Percentiles rank a stretch among this genome's conserved stretches.
phyloP scores from a whole-genome alignment of 2,329 filamentous ascomycete genomes.

The Emergomyces orientalis region DNA sequence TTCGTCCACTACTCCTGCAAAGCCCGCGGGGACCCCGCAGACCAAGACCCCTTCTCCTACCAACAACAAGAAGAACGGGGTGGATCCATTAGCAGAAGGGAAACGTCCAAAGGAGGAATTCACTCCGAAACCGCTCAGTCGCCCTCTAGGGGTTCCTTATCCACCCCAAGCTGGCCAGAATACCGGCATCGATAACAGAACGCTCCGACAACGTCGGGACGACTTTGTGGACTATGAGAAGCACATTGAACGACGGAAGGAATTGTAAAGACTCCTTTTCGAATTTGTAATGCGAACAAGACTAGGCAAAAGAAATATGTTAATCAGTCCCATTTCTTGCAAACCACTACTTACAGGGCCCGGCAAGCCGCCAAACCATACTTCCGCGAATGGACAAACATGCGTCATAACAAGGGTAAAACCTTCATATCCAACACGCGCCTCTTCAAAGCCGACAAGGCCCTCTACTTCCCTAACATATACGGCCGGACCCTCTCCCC shows the following conservation, averaged over 20 bases:
- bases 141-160: constrained; percentile 71
- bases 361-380: constrained; percentile 75
- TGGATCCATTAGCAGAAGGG: not conserved
- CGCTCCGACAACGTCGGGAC: constrained; percentile 57
- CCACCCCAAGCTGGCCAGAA: constrained; percentile 74
- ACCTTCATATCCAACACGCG: constrained; percentile 76
- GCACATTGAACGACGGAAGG: constrained; percentile 64
- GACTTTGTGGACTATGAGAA: constrained; percentile 81
- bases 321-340: too few relatives aligned
- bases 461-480: constrained; percentile 91
- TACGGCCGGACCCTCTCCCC: constrained; percentile 66
- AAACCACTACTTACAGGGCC: constrained; percentile 42
- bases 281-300: not conserved
- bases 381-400: constrained; percentile 89
- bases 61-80: not conserved
- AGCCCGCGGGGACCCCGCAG: not conserved
- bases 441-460: constrained; percentile 72
- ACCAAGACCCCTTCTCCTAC: not conserved
- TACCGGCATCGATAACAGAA: constrained; percentile 61
- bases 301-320: too few relatives aligned
- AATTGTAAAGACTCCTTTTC: constrained; percentile 49
- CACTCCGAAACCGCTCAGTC: constrained; percentile 46
- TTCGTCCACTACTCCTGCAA: constrained; percentile 9
- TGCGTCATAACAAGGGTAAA: constrained; percentile 76
- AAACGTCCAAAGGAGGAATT: constrained; percentile 23